Percentiles rank a stretch among this genome's conserved stretches.
phyloP scores from a whole-genome alignment of 371 early-diverging fungal genomes.

The Mucor saturninus region DNA sequence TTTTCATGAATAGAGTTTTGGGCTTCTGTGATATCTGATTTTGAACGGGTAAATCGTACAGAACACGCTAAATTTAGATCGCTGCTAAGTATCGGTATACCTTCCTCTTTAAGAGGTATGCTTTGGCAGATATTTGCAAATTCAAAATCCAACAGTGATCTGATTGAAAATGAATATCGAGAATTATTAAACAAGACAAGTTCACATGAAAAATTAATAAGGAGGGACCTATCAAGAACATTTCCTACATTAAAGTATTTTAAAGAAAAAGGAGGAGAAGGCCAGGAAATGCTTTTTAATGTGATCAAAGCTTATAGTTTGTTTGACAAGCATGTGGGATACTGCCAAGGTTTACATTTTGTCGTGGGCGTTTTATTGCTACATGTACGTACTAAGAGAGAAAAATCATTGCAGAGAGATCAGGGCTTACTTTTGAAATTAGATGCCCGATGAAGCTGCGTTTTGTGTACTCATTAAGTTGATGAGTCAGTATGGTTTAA shows the following conservation, averaged over 20 bases:
- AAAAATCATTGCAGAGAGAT: neutral
- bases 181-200: constrained; percentile 77
- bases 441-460: constrained; percentile 87
- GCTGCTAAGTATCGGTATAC: constrained; percentile 71
- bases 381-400: constrained; percentile 58
- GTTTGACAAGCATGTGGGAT: constrained; percentile 92
- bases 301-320: constrained; percentile 90
- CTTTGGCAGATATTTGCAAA: constrained; percentile 84
- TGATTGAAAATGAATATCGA: constrained; percentile 77
- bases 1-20: constrained; percentile 41
- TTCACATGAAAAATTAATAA: constrained; percentile 85
- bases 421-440: constrained; percentile 12
- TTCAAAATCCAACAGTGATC: constrained; percentile 67
- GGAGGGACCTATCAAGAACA: constrained; percentile 85
- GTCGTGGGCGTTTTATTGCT: constrained; percentile 86
- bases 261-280: constrained; percentile 73
- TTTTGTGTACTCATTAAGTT: constrained; percentile 82
- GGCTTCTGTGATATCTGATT: constrained; percentile 36
- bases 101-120: constrained; percentile 79
- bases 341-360: constrained; percentile 95
- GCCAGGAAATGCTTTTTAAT: constrained; percentile 81
- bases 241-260: constrained; percentile 87
- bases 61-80: constrained; percentile 32
- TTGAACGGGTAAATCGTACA: constrained; percentile 28
- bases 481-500: constrained; percentile 76